phyloP scores from a whole-genome alignment of 208 protist genomes.

The Trypanosoma avium region DNA sequence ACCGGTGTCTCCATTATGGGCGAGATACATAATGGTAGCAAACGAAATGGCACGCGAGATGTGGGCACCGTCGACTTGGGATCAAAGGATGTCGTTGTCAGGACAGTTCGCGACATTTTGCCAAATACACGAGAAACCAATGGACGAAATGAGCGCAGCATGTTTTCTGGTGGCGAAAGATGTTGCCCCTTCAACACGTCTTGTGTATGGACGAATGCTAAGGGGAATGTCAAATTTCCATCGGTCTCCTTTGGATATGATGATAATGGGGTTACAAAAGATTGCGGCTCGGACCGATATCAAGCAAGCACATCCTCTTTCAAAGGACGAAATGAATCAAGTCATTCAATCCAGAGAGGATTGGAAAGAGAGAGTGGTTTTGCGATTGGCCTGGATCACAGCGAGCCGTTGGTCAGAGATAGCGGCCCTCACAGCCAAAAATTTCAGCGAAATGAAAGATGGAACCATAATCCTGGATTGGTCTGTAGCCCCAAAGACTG shows the following conservation, averaged over 20 bases:
- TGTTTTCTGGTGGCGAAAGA: constrained; percentile 8
- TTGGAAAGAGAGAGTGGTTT: not conserved
- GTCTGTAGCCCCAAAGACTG: not conserved
- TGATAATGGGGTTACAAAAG: constrained; percentile 3
- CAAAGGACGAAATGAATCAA: not conserved
- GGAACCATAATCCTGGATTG: not conserved
- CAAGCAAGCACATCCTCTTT: not conserved
- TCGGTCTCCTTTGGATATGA: not conserved
- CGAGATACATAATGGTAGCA: not conserved
- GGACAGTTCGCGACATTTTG: not conserved
- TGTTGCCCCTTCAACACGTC: not conserved
- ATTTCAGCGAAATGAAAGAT: not conserved
- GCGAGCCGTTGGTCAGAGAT: constrained; percentile 5
- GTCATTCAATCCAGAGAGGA: not conserved
- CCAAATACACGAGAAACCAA: not conserved
- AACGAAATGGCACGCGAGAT: not conserved
- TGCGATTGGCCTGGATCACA: constrained; percentile 1
- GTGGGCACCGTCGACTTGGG: not conserved
- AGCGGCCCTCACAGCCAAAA: not conserved
- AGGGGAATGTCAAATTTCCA: not conserved
- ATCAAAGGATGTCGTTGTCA: not conserved
- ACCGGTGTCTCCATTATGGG: not conserved
- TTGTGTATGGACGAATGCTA: not conserved
- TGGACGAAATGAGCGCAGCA: not conserved
- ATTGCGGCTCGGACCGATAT: not conserved